Evolutionary conservation across 139 green algal genomes (phyloP).

Genomic region (Coelastrella sp.): DNA sequence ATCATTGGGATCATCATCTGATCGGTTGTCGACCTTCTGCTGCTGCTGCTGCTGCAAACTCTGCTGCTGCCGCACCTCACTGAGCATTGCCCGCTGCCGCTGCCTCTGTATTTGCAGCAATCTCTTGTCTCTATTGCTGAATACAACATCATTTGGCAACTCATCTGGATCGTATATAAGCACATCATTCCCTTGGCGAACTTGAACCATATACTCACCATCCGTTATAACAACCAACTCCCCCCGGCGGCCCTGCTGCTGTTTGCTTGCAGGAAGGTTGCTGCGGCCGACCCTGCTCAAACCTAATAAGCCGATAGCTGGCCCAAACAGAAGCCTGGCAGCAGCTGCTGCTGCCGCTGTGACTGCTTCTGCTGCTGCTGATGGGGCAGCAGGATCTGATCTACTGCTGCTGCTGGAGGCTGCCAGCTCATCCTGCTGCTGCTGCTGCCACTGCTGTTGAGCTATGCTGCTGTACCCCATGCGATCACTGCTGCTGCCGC

Average conservation of each 20-base stretch:
- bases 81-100: not conserved
- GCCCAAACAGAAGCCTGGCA: slow-evolving; percentile 12
- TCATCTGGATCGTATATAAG: slow-evolving; percentile 20
- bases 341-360: slow-evolving; percentile 4
- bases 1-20: too few species aligned
- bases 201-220: slow-evolving; percentile 31
- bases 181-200: not conserved
- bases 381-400: not conserved
- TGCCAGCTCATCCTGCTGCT: not conserved
- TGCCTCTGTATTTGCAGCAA: not conserved
- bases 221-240: not conserved
- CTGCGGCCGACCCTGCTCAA: not conserved
- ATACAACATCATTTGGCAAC: slow-evolving; percentile 9
- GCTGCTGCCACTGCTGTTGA: not conserved
- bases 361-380: not conserved
- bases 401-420: too few species aligned
- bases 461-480: not conserved
- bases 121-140: not conserved
- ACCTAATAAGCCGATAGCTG: slow-evolving; percentile 2
- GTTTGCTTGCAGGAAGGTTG: not conserved
- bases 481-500: too few species aligned
- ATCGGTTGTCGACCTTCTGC: not conserved
- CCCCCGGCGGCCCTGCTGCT: not conserved
- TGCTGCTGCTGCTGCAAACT: slow-evolving; percentile 3
- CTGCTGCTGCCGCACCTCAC: not conserved